A percentile compares a stretch with the other conserved stretches of the same genome.
phyloP scores from a whole-genome alignment of 345 rosid genomes.

The Mercurialis annua region DNA sequence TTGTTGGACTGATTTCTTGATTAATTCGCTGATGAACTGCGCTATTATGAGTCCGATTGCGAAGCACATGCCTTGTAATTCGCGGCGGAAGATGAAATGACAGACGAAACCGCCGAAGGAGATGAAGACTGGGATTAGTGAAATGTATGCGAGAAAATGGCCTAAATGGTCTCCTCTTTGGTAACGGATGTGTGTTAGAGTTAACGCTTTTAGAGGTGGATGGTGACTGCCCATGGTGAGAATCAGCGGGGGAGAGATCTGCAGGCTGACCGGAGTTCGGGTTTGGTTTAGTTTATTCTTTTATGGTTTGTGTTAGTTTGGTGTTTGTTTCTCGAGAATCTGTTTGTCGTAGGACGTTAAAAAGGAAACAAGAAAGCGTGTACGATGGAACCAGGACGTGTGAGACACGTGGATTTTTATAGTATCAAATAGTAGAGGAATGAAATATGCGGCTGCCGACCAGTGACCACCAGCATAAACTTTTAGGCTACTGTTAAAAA shows the following conservation, averaged over 20 bases:
- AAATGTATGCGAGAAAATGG: conserved; percentile 87
- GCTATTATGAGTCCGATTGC: conserved; percentile 74
- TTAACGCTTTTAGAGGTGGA: conserved; percentile 61
- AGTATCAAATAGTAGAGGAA: not conserved
- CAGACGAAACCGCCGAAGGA: conserved; percentile 84
- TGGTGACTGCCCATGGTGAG: conserved; percentile 9
- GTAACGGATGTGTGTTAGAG: conserved; percentile 85
- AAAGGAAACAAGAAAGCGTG: not conserved
- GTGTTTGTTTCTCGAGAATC: conserved; percentile 16
- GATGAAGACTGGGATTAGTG: conserved; percentile 85
- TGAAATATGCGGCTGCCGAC: not conserved
- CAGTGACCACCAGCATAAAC: not conserved
- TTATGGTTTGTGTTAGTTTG: too few species aligned
- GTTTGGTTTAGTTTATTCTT: not conserved
- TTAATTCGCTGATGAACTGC: conserved; percentile 70
- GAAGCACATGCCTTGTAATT: conserved; percentile 84
- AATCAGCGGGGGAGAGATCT: not conserved
- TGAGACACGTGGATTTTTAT: not conserved
- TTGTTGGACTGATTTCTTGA: conserved; percentile 69
- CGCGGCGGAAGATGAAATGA: conserved; percentile 91
- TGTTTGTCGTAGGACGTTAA: not conserved
- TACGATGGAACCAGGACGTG: not conserved
- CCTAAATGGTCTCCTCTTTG: conserved; percentile 69
- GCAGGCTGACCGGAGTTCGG: not conserved
- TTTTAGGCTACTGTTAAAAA: not conserved